phyloP scores from a whole-genome alignment of 1,284 basidiomycete genomes.

The Marasmius sp. region DNA sequence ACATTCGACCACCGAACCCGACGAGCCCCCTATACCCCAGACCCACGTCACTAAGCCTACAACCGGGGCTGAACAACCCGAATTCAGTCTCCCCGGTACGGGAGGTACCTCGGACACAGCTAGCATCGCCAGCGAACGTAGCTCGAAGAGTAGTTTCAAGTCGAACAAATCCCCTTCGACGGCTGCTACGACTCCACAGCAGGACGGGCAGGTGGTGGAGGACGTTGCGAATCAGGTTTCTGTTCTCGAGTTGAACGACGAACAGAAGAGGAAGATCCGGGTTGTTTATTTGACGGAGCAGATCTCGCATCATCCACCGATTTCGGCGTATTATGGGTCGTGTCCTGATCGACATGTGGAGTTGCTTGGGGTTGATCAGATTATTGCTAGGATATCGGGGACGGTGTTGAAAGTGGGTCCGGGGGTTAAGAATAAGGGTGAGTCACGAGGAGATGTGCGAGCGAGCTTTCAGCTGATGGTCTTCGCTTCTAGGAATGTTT shows the following conservation, averaged over 20 bases:
- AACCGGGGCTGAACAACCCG: slow-evolving; percentile 25
- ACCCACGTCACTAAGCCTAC: slow-evolving; percentile 38
- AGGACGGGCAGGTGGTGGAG: slow-evolving; percentile 24
- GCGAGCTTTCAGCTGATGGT: no score
- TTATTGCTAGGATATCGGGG: slow-evolving; percentile 86
- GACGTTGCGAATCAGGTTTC: slow-evolving; percentile 55
- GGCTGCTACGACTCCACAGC: slow-evolving; percentile 55
- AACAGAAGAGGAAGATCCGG: slow-evolving; percentile 39
- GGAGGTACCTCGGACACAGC: slow-evolving; percentile 48
- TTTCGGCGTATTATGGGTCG: slow-evolving; percentile 84
- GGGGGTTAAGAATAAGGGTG: slow-evolving; percentile 82
- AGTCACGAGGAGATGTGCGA: background rate
- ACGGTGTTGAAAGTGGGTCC: slow-evolving; percentile 83
- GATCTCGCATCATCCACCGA: slow-evolving; percentile 95
- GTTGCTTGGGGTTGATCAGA: slow-evolving; percentile 86
- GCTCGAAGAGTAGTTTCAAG: slow-evolving; percentile 52
- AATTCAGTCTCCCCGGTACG: slow-evolving; percentile 18
- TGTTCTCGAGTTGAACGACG: slow-evolving; percentile 48
- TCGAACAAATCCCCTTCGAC: slow-evolving; percentile 54
- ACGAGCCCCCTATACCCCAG: slow-evolving; percentile 45
- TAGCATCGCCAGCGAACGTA: slow-evolving; percentile 43
- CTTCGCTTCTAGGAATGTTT: slow-evolving; percentile 58
- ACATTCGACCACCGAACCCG: slow-evolving; percentile 47
- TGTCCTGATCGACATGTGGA: slow-evolving; percentile 78
- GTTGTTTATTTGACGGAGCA: slow-evolving; percentile 78